Evolutionary conservation across 805 yeast genomes (phyloP).

Genomic region (Brettanomyces anomalus): DNA sequence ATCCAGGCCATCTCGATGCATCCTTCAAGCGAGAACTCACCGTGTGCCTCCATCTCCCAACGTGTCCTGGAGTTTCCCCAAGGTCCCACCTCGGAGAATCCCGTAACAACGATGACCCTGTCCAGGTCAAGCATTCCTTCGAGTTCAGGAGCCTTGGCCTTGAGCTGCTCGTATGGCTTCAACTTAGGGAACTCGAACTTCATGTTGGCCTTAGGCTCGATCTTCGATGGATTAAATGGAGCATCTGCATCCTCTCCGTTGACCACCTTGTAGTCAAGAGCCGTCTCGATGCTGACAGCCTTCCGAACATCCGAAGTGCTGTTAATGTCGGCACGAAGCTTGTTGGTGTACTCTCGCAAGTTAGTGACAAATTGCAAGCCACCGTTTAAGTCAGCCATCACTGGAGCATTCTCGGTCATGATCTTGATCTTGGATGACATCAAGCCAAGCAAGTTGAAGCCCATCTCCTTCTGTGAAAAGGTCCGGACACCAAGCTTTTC

Average conservation of each 20-base stretch:
- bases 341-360: conserved; percentile 78
- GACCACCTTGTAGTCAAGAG: conserved; percentile 78
- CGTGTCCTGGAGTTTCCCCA: conserved; percentile 99
- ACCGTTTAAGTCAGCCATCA: conserved; percentile 97
- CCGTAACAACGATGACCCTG: conserved; percentile 88
- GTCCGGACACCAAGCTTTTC: conserved; percentile 95
- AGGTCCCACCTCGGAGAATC: conserved; percentile 98
- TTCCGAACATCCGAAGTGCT: conserved; percentile 89
- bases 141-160: conserved; percentile 59
- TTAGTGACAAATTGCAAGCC: conserved; percentile 92
- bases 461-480: conserved; percentile 98
- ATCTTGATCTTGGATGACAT: conserved; percentile 78
- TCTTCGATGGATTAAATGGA: conserved; percentile 65
- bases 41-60: conserved; percentile 98
- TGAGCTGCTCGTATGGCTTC: conserved; percentile 68
- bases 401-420: conserved; percentile 88
- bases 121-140: conserved; percentile 91
- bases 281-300: conserved; percentile 90
- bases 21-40: conserved; percentile 95
- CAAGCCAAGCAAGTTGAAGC: conserved; percentile 92
- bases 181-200: conserved; percentile 87
- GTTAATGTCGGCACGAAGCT: conserved; percentile 65
- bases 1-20: conserved; percentile 99
- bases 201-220: conserved; percentile 93
- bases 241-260: conserved; percentile 85